Conservation (phyloP, 805 yeast species). For the Lachancea waltii region DNA sequence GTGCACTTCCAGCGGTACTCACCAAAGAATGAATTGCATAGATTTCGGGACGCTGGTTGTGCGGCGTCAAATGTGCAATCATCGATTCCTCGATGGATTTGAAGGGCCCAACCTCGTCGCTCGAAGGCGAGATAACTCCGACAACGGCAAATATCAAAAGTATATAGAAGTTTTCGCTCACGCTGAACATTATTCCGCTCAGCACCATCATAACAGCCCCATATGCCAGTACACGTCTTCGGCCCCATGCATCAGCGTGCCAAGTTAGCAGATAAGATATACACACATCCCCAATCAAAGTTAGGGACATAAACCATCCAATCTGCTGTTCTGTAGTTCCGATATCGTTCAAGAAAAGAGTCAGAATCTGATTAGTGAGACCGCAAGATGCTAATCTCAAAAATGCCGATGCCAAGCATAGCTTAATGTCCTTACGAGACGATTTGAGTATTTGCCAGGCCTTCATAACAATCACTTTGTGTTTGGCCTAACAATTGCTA, state of each 20-base stretch:
- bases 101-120: slow-evolving; percentile 89
- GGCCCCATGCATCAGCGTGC: slow-evolving; percentile 67
- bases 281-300: slow-evolving; percentile 70
- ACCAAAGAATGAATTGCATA: slow-evolving; percentile 69
- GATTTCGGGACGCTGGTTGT: slow-evolving; percentile 57
- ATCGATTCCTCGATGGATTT: slow-evolving; percentile 80
- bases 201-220: slow-evolving; percentile 64
- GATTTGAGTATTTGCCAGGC: slow-evolving; percentile 25
- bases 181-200: slow-evolving; percentile 63
- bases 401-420: slow-evolving; percentile 64
- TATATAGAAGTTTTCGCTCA: slow-evolving; percentile 44
- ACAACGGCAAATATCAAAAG: slow-evolving; percentile 65
- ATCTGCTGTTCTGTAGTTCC: slow-evolving; percentile 50
- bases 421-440: slow-evolving; percentile 47
- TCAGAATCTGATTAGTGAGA: slow-evolving; percentile 68
- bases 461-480: not conserved
- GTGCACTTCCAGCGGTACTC: slow-evolving; percentile 65
- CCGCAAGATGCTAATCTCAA: slow-evolving; percentile 72
- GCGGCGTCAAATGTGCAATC: slow-evolving; percentile 70
- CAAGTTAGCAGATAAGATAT: slow-evolving; percentile 68
- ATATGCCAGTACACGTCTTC: slow-evolving; percentile 52
- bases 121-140: slow-evolving; percentile 85
- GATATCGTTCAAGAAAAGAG: slow-evolving; percentile 54
- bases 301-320: slow-evolving; percentile 77
- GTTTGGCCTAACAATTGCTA: too few relatives aligned